phyloP scores from a whole-genome alignment of 2,329 filamentous ascomycete genomes.

The Xylaria sp. region DNA sequence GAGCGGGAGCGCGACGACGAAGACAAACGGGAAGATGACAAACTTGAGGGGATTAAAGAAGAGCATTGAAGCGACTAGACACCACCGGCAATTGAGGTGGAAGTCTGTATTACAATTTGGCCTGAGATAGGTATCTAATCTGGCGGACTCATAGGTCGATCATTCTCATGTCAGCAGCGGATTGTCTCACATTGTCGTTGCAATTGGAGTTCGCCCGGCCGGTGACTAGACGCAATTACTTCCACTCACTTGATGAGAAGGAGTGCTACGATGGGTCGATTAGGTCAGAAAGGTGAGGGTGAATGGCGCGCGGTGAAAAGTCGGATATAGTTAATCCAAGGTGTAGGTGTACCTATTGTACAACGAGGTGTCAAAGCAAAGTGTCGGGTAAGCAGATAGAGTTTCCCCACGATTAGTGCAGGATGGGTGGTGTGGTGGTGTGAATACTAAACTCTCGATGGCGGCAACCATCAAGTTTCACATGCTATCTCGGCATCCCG shows the following conservation, averaged over 20 bases:
- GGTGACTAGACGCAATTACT: conserved; percentile 2
- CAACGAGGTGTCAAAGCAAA: conserved; percentile 12
- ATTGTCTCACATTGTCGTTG: conserved; percentile 44
- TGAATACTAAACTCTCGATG: conserved; percentile 13
- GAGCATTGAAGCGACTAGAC: conserved; percentile 55
- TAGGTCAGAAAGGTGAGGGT: background rate
- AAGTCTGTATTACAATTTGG: conserved; percentile 14
- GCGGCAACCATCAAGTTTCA: conserved; percentile 15
- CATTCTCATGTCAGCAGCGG: conserved; percentile 13
- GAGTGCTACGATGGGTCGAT: conserved; percentile 1
- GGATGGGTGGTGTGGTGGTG: too few species aligned
- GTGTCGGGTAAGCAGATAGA: conserved; percentile 9
- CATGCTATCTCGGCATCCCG: conserved; percentile 14
- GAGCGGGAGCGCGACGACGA: conserved; percentile 70
- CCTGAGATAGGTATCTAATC: conserved; percentile 22
- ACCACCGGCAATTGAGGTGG: conserved; percentile 13
- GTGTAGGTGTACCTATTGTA: background rate
- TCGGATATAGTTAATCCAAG: background rate
- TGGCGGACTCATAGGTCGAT: conserved; percentile 28
- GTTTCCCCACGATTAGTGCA: background rate
- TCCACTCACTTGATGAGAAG: background rate
- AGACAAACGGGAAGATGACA: conserved; percentile 70
- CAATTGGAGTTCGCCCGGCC: conserved; percentile 13
- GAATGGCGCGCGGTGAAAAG: background rate
- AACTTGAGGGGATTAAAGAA: conserved; percentile 65